Conservation (phyloP, 345 rosid genomes). For the Litchi chinensis region DNA sequence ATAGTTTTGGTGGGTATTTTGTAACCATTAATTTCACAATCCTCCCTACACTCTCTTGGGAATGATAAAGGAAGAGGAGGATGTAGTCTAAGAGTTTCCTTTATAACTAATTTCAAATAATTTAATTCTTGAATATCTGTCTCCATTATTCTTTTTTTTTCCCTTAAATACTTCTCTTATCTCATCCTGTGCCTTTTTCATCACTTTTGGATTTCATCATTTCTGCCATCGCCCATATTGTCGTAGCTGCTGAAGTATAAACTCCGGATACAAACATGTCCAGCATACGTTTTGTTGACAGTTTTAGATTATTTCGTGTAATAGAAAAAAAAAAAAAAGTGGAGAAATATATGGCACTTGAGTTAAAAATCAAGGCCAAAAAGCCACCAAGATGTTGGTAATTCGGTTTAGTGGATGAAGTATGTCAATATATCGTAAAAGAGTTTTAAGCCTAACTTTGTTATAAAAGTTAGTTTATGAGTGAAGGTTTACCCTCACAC, state of each 20-base stretch:
- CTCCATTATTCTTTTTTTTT: slow-evolving; percentile 15
- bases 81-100: slow-evolving; percentile 26
- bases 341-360: too few relatives aligned
- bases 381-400: not conserved
- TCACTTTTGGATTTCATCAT: slow-evolving; percentile 17
- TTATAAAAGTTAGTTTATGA: too few relatives aligned
- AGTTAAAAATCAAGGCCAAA: too few relatives aligned
- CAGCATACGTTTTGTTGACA: not conserved
- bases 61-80: slow-evolving; percentile 24
- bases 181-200: slow-evolving; percentile 29
- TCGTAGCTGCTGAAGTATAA: slow-evolving; percentile 2
- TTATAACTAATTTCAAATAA: slow-evolving; percentile 20
- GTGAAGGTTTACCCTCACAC: too few relatives aligned
- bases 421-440: too few relatives aligned
- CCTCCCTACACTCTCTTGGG: slow-evolving; percentile 17
- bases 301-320: too few relatives aligned
- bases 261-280: slow-evolving; percentile 15
- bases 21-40: not conserved
- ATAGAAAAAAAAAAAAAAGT: too few relatives aligned
- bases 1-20: not conserved
- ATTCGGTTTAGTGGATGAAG: not conserved
- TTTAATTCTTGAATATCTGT: slow-evolving; percentile 1
- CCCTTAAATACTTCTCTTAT: slow-evolving; percentile 10
- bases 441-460: too few relatives aligned
- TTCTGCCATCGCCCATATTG: slow-evolving; percentile 38